These are phyloP conservation scores for Clathrospora elynae DNA, from an alignment of 2,329 filamentous ascomycete species.

Conservation along the genomic window DNA sequence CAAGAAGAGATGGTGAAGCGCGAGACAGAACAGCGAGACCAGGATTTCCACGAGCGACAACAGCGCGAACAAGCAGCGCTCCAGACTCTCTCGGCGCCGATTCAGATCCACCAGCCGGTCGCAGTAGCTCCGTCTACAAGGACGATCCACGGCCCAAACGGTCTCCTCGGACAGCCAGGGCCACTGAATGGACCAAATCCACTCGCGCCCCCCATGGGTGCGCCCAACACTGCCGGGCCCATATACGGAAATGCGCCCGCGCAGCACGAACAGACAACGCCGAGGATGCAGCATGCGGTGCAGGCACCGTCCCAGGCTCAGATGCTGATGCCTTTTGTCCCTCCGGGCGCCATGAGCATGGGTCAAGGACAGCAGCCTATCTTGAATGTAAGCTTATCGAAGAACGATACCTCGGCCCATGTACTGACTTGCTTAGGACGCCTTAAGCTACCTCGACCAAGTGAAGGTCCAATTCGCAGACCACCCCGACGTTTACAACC, in stretches of 20 bases:
- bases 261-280: constrained; percentile 60
- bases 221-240: constrained; percentile 64
- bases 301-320: constrained; percentile 60
- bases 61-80: constrained; percentile 72
- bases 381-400: too few species aligned
- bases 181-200: constrained; percentile 57
- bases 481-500: constrained; percentile 95
- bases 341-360: constrained; percentile 61
- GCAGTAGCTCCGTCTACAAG: constrained; percentile 72
- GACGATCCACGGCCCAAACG: constrained; percentile 90
- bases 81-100: constrained; percentile 84
- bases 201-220: constrained; percentile 59
- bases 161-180: constrained; percentile 69
- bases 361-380: constrained; percentile 85
- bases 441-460: constrained; percentile 94
- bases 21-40: constrained; percentile 57
- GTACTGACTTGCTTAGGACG: too few species aligned
- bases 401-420: too few species aligned
- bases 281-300: constrained; percentile 65
- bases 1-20: constrained; percentile 61
- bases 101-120: constrained; percentile 92
- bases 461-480: constrained; percentile 98
- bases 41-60: constrained; percentile 61
- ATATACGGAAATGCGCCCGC: constrained; percentile 74
- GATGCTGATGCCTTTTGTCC: constrained; percentile 57